Base-by-base conservation (phyloP, 257 asterid genomes). In the Nicotiana paniculata region DNA sequence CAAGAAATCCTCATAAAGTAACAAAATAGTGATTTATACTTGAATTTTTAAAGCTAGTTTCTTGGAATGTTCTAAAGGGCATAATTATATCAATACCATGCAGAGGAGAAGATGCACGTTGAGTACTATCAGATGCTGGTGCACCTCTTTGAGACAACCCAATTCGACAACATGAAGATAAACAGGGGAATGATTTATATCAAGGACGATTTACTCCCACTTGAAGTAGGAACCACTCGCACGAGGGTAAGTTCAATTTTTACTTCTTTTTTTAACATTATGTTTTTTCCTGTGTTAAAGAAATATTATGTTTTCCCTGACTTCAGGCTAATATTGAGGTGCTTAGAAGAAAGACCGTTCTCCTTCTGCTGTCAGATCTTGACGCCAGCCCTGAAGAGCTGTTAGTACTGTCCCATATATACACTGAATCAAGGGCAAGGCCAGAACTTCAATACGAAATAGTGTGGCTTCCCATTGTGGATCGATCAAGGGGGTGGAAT, bases 391-490 rank as follows among this genome's bases (percentile, higher is more conserved):
- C 6, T 26, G 96, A 93, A 24, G 97, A 92, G 90, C 85, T 95
- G 64, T 84, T 81, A 32, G 76, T 89, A 68, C 93, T 93, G 15
- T 46, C 77, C 7, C 86, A 83, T 28, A 83, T 95, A 39, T 89
- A 93, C 77, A 82, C 69, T 61, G 93, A 88, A 18, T 88, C 95
- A 15, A 86, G 80, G 70, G 67, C 63, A 24, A 87, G 85, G 82
- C 82, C 55, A 39, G 93, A 93, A 32, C 83, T 85, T 30, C 89
- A 89, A 15, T 93, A 93, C 51, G 97, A 92, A 67, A 89, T 93
- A 28, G 95, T 95, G 67, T 95, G 98, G 98, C 84, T 93, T 30
- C 98, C 97, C 24, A 51, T 95, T 4, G 79, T 89, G 59, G 93
- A 91, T 12, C 86, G 84, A 46, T 55, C 85, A 9, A 58, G 11